Base-by-base conservation (phyloP, 441 rosid species). In the Biscutella laevigata region DNA sequence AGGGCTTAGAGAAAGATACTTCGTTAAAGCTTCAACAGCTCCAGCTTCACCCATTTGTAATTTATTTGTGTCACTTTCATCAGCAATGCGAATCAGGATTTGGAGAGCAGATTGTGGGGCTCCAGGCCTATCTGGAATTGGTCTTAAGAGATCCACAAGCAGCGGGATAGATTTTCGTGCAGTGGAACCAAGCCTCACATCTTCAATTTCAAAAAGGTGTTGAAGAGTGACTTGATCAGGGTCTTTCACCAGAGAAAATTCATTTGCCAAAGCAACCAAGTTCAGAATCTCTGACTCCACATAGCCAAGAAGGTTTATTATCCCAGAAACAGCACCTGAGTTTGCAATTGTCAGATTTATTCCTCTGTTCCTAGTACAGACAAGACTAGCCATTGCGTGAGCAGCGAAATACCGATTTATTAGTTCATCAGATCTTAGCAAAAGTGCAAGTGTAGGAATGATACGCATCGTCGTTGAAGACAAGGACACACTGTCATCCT, bases 1-100 rank as follows among this genome's bases (percentile, higher is more conserved):
- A 47, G 95, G 99, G 55, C 99, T 89, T 46, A 92, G 88, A 45
- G 99, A 92, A 66, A 92, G 97, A 71, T 88, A 92, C 77, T 86
- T 92, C 7, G 96, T 88, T 46, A 92, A 69, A 30, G 83, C 97
- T 80, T 92, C 99, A 42, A 92, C 68, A 63, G 86, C 95, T 43
- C 99, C 99, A 42, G 94, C 84, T 78, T 92, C 99, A 47, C 84
- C 95, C 97, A 92, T 86, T 17, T 79, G 76, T 64, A 77, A 78
- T 75, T 79, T 86, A 72, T 92, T 92, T n/a, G 92, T 57, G 39
- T 88, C 82, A 64, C 87, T 82, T 51, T 83, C 95, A 61, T 84
- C 84, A 61, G 94, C 95, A 65, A 92, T 90, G 74, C 81, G 94
- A 50, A 77, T 92, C 72, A 92, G 75, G 71, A 84, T 76, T 39